Conservation (phyloP, 345 rosid species). For the Populus nigra region DNA sequence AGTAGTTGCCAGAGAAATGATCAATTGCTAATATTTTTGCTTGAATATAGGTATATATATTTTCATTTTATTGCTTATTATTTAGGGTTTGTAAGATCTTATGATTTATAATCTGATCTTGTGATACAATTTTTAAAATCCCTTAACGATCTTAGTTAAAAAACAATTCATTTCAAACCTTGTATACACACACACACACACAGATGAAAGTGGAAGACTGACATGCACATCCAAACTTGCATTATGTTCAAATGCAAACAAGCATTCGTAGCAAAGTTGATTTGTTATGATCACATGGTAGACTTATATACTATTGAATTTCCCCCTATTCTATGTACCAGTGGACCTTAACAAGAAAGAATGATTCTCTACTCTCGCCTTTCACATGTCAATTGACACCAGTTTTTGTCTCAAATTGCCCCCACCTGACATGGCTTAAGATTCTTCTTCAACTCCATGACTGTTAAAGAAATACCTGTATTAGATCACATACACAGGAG, state of each 20-base stretch:
- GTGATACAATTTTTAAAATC: too few relatives aligned
- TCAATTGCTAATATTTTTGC: too few relatives aligned
- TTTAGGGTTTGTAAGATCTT: too few relatives aligned
- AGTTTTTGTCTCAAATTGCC: constrained; percentile 29
- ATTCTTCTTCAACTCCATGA: constrained; percentile 24
- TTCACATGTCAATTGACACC: constrained; percentile 32
- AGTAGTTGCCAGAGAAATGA: too few relatives aligned
- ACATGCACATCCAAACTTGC: constrained; percentile 9
- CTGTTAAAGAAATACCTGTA: not conserved
- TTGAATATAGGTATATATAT: too few relatives aligned
- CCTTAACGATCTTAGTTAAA: too few relatives aligned
- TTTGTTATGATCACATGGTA: constrained; percentile 16
- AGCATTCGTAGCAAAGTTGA: constrained; percentile 5
- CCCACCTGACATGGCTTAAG: constrained; percentile 30
- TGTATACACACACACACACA: too few relatives aligned
- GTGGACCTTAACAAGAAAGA: constrained; percentile 26
- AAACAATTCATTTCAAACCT: too few relatives aligned
- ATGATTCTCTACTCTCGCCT: constrained; percentile 27
- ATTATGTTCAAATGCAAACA: constrained; percentile 10
- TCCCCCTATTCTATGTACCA: constrained; percentile 1
- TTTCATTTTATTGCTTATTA: too few relatives aligned
- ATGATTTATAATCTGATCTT: too few relatives aligned
- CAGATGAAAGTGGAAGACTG: not conserved
- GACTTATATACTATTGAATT: constrained; percentile 5
- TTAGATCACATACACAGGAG: not conserved